phyloP scores from a whole-genome alignment of 345 rosid genomes.

The Boechera divaricarpa region DNA sequence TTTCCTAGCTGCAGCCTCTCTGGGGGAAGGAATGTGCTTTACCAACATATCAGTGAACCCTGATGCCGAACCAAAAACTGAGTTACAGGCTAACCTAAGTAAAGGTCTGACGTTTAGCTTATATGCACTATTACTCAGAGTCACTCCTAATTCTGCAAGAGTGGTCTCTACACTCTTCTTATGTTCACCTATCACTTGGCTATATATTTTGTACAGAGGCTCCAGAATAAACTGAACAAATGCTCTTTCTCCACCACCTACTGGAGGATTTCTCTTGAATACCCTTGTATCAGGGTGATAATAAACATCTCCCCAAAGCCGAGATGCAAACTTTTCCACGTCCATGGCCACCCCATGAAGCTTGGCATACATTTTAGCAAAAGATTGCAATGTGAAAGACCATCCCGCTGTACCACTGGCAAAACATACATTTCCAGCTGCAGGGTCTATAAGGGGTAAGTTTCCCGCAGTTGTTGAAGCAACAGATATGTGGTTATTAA shows the following conservation, averaged over 20 bases:
- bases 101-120: conserved; percentile 91
- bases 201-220: conserved; percentile 94
- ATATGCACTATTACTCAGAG: conserved; percentile 89
- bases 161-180: conserved; percentile 96
- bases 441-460: conserved; percentile 82
- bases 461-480: conserved; percentile 92
- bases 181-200: conserved; percentile 99
- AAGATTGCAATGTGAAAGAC: conserved; percentile 97
- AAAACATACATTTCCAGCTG: conserved; percentile 94
- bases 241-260: conserved; percentile 88
- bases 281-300: conserved; percentile 74
- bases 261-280: conserved; percentile 81
- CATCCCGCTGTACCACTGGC: conserved; percentile 95
- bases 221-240: conserved; percentile 95
- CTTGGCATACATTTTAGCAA: conserved; percentile 87
- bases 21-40: conserved; percentile 93
- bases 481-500: conserved; percentile 88
- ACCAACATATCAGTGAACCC: conserved; percentile 99
- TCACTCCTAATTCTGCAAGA: conserved; percentile 94
- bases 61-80: conserved; percentile 92
- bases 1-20: conserved; percentile 79
- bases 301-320: conserved; percentile 94
- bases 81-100: conserved; percentile 88
- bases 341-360: conserved; percentile 94
- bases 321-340: conserved; percentile 86